Evolutionary conservation across 441 rosid genomes (phyloP), one percentile per base, ranked within the genome.

Genomic region (Erysimum pusillum): DNA sequence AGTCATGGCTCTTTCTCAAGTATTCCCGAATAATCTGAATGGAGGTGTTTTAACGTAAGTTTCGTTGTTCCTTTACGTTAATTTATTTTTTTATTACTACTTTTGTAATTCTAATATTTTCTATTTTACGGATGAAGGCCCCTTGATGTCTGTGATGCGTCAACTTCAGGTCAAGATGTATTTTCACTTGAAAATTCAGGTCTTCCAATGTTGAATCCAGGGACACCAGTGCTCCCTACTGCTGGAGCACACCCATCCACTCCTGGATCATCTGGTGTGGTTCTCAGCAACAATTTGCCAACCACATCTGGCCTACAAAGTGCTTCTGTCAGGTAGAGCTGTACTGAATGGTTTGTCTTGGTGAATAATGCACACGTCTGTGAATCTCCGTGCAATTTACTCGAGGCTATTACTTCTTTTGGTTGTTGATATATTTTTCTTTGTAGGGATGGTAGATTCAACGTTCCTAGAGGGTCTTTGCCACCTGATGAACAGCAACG

Each of bases 401-500:
- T 36, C 8, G 17, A 63, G 38, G 45, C 31, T 8, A 12, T 14
- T 62, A 74, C 71, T 68, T 74, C 22, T 68, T 63, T 54, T 61
- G 59, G 61, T 20, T 39, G 8, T 52, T 65, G 71, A 73, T 76
- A n/a, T 60, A 72, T 59, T 66, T 76, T 75, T 25, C 54, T 74
- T 65, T 71, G 67, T 82, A 92, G 97, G 93, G 97, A 92, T 82
- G 84, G 92, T 75, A 90, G 94, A 84, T 89, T 80, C 75, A 84
- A 63, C 84, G 89, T 86, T 84, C 88, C 91, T 54, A 87, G 91
- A 81, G 79, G 93, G 69, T 76, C 97, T 80, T 81, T 89, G 69
- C 93, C 90, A 42, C 87, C 71, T 79, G 96, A 93, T 67, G 98
- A 97, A 83, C 98, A 90, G 72, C 97, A 91, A 61, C 83, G 92